Conservation (phyloP, 208 protist genomes). For the Acanthamoeba royreba region DNA sequence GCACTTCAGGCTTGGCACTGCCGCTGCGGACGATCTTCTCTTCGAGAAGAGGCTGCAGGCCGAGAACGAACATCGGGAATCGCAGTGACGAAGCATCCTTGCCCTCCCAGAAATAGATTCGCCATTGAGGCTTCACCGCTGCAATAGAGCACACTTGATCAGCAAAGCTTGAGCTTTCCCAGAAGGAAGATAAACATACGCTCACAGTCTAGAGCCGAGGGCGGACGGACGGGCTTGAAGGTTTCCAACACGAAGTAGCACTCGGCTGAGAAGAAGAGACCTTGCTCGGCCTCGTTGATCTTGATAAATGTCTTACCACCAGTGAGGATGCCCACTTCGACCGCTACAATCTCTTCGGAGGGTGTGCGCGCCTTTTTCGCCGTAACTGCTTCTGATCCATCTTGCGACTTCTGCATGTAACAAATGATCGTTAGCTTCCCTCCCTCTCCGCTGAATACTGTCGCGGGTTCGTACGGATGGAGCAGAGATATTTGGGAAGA, state of each 20-base stretch:
- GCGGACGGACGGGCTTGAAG: not conserved
- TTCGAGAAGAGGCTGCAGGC: slow-evolving; percentile 16
- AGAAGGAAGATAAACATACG: too few relatives aligned
- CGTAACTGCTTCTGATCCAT: too few relatives aligned
- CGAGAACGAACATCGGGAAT: slow-evolving; percentile 22
- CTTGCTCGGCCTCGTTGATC: slow-evolving; percentile 24
- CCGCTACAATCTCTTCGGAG: not conserved
- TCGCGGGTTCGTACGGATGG: too few relatives aligned
- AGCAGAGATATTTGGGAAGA: too few relatives aligned
- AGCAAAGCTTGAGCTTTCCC: too few relatives aligned
- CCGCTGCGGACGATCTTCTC: not conserved
- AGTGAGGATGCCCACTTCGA: slow-evolving; percentile 9
- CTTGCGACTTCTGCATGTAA: too few relatives aligned
- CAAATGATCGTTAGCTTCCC: too few relatives aligned
- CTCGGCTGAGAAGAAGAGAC: slow-evolving; percentile 17
- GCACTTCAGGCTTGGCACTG: not conserved
- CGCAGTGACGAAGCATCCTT: slow-evolving; percentile 25
- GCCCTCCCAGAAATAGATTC: slow-evolving; percentile 17
- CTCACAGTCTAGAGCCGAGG: not conserved
- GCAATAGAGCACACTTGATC: too few relatives aligned
- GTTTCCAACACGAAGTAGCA: slow-evolving; percentile 2
- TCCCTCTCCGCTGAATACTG: too few relatives aligned
- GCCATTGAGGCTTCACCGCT: not conserved
- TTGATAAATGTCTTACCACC: slow-evolving; percentile 32
- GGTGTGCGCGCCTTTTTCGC: too few relatives aligned